Conservation (phyloP, 176 grass and related monocot species). For the Cymbopogon citratus region DNA sequence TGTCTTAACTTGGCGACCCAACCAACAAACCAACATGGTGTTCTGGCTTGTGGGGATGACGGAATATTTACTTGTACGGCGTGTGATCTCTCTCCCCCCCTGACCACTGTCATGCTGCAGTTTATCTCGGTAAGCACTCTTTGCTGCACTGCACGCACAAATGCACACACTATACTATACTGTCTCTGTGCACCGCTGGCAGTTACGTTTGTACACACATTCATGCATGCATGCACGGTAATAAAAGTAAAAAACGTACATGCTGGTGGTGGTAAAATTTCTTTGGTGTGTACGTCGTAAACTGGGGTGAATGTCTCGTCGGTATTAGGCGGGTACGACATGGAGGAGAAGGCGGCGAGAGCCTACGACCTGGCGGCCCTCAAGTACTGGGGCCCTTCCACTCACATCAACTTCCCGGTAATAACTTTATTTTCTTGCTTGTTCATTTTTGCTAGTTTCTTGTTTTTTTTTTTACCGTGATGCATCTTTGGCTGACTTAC, state of each 20-base stretch:
- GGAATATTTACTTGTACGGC: background rate
- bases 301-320: too few species aligned
- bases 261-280: background rate
- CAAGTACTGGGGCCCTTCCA: constrained; percentile 98
- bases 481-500: background rate
- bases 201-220: background rate
- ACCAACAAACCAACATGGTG: background rate
- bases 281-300: too few species aligned
- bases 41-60: background rate
- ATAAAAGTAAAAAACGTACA: constrained; percentile 19
- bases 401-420: constrained; percentile 99
- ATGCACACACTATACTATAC: background rate
- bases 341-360: constrained; percentile 99
- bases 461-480: background rate
- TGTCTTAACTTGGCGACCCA: background rate
- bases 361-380: constrained; percentile 96
- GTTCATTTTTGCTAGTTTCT: too few species aligned
- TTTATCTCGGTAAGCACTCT: constrained; percentile 21
- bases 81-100: background rate
- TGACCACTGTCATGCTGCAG: background rate
- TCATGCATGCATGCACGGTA: background rate
- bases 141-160: background rate
- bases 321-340: constrained; percentile 84
- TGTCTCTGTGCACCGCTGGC: background rate
- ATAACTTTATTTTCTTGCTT: background rate